A percentile compares a stretch with the other conserved stretches of the same genome.
phyloP scores from a whole-genome alignment of 2,329 filamentous ascomycete genomes.

The Arachnopeziza araneosa region DNA sequence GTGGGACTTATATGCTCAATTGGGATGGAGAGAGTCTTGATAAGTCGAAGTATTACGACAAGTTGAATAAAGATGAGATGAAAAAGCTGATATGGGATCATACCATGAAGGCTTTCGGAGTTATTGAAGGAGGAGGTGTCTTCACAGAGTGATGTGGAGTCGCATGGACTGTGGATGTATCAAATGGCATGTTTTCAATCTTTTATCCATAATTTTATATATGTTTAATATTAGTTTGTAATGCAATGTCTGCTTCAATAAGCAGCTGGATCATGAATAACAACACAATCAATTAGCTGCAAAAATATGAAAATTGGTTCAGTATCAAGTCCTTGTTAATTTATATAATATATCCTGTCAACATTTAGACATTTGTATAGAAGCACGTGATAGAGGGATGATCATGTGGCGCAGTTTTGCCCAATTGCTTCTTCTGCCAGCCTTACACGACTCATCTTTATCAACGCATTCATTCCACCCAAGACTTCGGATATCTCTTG shows the following conservation, averaged over 20 bases:
- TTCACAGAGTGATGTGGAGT: not conserved
- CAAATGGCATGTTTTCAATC: too few relatives aligned
- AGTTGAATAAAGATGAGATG: constrained; percentile 12
- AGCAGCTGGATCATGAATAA: too few relatives aligned
- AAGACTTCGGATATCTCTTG: not conserved
- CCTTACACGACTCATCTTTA: not conserved
- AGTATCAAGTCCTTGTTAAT: too few relatives aligned
- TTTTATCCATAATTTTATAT: too few relatives aligned
- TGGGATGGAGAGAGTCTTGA: not conserved
- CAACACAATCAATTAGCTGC: too few relatives aligned
- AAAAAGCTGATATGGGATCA: constrained; percentile 21
- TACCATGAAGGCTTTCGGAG: constrained; percentile 14
- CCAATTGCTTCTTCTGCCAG: not conserved
- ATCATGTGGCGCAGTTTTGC: not conserved
- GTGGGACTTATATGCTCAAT: not conserved
- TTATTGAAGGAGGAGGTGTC: constrained; percentile 11
- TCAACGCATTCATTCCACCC: not conserved
- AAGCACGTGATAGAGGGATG: not conserved
- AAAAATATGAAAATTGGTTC: too few relatives aligned
- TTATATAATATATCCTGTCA: too few relatives aligned
- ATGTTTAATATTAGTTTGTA: too few relatives aligned
- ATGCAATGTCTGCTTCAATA: too few relatives aligned
- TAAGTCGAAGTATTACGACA: constrained; percentile 7
- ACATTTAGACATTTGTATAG: constrained; percentile 3
- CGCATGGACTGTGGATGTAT: too few relatives aligned